Evolutionary conservation across 768 basidiomycete genomes (phyloP), one percentile per base, ranked within the genome.

Genomic region (Auricularia auricula-judae): DNA sequence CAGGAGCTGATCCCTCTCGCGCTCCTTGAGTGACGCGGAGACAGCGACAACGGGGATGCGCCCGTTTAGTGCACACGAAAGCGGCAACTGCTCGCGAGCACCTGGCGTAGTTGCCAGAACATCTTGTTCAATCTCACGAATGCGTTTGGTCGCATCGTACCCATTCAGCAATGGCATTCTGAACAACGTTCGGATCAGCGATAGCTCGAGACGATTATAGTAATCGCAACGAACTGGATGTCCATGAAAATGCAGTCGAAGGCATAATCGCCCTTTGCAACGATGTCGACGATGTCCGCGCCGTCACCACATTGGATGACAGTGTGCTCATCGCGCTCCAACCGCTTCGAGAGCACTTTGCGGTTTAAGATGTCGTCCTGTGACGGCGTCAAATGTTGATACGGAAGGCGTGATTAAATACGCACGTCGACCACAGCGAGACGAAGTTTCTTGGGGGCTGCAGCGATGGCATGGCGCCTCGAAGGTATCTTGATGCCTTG

Each of bases 81-180:
- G 73, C 21, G 33, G 29, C 53, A 59, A 23, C 11, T 23, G 8
- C 29, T 59, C 23, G 35, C 12, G 54, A 51, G 62, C 58, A 65
- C 36, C 2, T 63, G 60, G 18, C 59, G 63, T 35, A 54, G 10
- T n/a, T 29, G 29, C 29, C 29, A 29, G 29, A 29, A 29, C 34
- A 1, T 71, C 69, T 36, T 74, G 71, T 72, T 92, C 89, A 3
- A 87, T 64, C 18, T 80, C 75, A 1, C 91, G 84, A 36, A 92
- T 91, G 56, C 82, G 78, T 61, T 78, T 74, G 0, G 89, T 86
- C 0, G 89, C 84, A 63, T 87, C 82, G 64, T 85, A 83, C 11
- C 91, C 90, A 68, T 90, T 82, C 59, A 91, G 76, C 63, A 93
- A 86, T 0, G 90, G 89, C 88, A 90, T 91, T 71, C 87, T 90